Evolutionary conservation across 345 rosid species (phyloP).

Genomic region (Eucalyptus guilfoylei): DNA sequence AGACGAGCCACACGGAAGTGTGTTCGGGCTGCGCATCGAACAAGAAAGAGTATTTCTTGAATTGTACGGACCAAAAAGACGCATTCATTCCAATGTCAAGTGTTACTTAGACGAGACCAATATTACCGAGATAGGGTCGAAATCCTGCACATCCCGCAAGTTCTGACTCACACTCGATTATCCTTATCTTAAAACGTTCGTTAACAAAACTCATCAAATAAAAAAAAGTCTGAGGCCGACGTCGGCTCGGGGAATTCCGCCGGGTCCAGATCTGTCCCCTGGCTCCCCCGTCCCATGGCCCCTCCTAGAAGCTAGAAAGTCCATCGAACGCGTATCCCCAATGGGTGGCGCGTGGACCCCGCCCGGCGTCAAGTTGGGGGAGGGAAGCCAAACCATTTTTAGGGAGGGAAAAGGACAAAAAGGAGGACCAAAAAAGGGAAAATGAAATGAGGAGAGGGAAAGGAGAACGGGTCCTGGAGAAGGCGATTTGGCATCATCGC

Average conservation of each 20-base stretch:
- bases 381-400: background rate
- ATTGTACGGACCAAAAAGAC: background rate
- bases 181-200: background rate
- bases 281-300: background rate
- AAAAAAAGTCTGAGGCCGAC: background rate
- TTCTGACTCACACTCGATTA: background rate
- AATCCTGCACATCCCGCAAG: background rate
- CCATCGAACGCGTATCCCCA: background rate
- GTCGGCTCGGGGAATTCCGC: background rate
- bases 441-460: background rate
- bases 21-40: accelerated
- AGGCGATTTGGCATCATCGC: background rate
- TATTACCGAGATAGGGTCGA: background rate
- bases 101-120: background rate
- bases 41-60: background rate
- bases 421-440: background rate
- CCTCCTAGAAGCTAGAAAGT: background rate
- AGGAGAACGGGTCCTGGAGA: background rate
- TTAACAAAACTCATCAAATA: background rate
- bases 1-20: background rate
- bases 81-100: background rate
- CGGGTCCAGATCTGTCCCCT: background rate
- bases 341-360: background rate
- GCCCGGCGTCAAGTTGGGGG: background rate
- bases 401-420: background rate